Evolutionary conservation across 495 filamentous ascomycete species (phyloP).

Genomic region (Tuber brumale): DNA sequence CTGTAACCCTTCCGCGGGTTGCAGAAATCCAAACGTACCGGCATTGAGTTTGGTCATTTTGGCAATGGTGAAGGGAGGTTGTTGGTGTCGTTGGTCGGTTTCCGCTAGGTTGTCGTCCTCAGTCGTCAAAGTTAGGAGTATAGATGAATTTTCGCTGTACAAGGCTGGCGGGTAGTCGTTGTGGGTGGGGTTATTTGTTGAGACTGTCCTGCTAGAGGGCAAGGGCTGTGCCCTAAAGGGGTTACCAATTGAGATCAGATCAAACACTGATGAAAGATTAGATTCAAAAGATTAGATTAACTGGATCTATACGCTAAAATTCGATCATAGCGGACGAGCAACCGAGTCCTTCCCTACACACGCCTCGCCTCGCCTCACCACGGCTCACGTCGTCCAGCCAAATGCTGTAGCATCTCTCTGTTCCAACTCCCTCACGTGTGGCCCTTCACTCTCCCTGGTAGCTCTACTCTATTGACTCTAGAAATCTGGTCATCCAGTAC

Average conservation of each 20-base stretch:
- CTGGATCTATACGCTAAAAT: neutral
- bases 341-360: neutral
- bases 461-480: neutral
- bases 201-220: constrained; percentile 10
- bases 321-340: neutral
- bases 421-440: neutral
- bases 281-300: neutral
- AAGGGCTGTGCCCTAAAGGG: constrained; percentile 13
- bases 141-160: constrained; percentile 21
- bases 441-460: neutral
- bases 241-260: neutral
- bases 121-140: constrained; percentile 9
- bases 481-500: neutral
- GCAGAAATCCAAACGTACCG: constrained; percentile 42
- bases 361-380: neutral
- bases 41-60: constrained; percentile 56
- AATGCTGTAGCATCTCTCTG: neutral
- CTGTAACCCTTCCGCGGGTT: neutral
- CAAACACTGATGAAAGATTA: neutral
- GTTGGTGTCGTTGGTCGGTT: constrained; percentile 23
- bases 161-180: neutral
- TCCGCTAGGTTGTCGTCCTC: constrained; percentile 22
- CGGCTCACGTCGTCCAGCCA: constrained; percentile 9
- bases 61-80: constrained; percentile 42
- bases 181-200: constrained; percentile 5